Evolutionary conservation across 345 rosid genomes (phyloP).

Genomic region (Aquilaria malaccensis): DNA sequence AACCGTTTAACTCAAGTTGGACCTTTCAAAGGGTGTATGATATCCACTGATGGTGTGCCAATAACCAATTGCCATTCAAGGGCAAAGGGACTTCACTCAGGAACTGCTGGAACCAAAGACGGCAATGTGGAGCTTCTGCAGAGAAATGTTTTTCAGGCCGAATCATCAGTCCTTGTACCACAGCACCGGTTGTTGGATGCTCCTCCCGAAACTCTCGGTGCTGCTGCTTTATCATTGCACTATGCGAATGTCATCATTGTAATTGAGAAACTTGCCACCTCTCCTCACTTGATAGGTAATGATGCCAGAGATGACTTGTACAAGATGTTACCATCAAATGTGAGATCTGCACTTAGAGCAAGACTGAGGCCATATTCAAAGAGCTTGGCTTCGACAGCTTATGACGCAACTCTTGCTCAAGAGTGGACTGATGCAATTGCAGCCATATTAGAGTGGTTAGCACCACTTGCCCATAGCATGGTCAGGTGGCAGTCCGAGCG

Average conservation of each 20-base stretch:
- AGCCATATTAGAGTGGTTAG: slow-evolving; percentile 82
- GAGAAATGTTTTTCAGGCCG: slow-evolving; percentile 9
- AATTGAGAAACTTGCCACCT: slow-evolving; percentile 79
- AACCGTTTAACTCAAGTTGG: slow-evolving; percentile 70
- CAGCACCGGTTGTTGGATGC: slow-evolving; percentile 44
- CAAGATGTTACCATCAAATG: slow-evolving; percentile 82
- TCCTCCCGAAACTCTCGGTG: slow-evolving; percentile 79
- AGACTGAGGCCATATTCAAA: slow-evolving; percentile 72
- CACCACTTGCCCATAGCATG: slow-evolving; percentile 97
- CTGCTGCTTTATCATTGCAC: slow-evolving; percentile 85
- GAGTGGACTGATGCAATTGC: slow-evolving; percentile 84
- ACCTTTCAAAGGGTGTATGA: slow-evolving; percentile 76
- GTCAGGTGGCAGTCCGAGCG: slow-evolving; percentile 94
- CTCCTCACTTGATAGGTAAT: slow-evolving; percentile 91
- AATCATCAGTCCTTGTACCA: slow-evolving; percentile 31
- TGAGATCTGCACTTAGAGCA: slow-evolving; percentile 61
- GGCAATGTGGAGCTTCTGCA: slow-evolving; percentile 22
- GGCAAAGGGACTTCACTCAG: slow-evolving; percentile 20
- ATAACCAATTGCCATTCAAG: slow-evolving; percentile 33
- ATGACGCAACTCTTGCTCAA: slow-evolving; percentile 59
- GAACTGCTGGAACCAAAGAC: slow-evolving; percentile 26
- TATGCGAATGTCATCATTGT: slow-evolving; percentile 90
- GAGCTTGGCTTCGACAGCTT: slow-evolving; percentile 47
- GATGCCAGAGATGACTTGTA: slow-evolving; percentile 97
- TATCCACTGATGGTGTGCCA: slow-evolving; percentile 32